Base-by-base conservation (phyloP, 371 early-diverging fungal species). In the Mortierella sp. region DNA sequence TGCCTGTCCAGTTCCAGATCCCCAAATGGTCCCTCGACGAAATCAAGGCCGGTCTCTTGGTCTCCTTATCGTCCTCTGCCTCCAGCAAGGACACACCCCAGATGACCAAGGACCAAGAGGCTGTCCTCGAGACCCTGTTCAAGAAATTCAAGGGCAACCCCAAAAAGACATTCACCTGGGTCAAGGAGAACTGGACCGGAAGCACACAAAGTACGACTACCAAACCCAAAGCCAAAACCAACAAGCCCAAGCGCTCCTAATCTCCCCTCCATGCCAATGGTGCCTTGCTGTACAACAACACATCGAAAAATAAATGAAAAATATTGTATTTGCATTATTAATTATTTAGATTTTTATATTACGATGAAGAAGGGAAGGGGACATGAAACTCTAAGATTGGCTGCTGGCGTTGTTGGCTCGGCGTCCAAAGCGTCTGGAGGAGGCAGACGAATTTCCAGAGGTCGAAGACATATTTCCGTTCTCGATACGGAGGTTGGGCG, bases 401-500 rank as follows among this genome's bases (percentile, higher is more conserved):
- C 29, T 71, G 47, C 79, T 75, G 47, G 29, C 9, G 48, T 79
- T 79, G 64, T 74, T 74, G 37, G 75, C 52, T 64, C 79, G 26
- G 37, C 81, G 77, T 22, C 77, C 73, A 24, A 81, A 81, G 47
- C 77, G 70, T 41, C 77, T 73, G 16, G 75, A 53, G 26, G 77
- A 66, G 5, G 80, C 66, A 5, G 74, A 31, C 8, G 70, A 61
- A 13, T 61, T 22, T 1, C 50, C 47, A 9, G 61, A 61, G 31
- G 61, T 39, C 16, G 80, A 24, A 16, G 74, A 24, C 2, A 63
- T 13, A 34, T 55, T 13, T 19, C 70, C 71, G 39, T 58, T 73
- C 70, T 83, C 83, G 53, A 83, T 78, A 43, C 83, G 78, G 26
- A 78, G 68, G 44, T 83, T 78, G 63, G 83, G 76, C 31, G 83